Evolutionary conservation across 139 green algal species (phyloP).

Genomic region (Chlorokybus atmophyticus): DNA sequence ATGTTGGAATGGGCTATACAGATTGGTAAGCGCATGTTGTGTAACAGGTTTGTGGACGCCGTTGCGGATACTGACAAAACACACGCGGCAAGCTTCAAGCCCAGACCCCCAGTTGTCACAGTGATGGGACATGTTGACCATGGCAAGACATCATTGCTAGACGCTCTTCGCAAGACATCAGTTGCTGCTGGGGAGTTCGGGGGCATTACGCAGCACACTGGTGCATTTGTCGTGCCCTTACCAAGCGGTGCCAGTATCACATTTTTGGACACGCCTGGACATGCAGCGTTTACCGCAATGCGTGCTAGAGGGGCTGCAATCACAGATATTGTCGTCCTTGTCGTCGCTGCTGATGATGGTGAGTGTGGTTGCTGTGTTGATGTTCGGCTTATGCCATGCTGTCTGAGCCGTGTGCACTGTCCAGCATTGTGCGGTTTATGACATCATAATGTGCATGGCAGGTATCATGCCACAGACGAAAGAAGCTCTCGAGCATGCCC

Average conservation of each 20-base stretch:
- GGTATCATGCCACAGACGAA: conserved; percentile 85
- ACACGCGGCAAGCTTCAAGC: too few relatives aligned
- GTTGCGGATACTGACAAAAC: too few relatives aligned
- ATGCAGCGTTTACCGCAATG: conserved; percentile 64
- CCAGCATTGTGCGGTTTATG: too few relatives aligned
- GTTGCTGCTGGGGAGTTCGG: conserved; percentile 79
- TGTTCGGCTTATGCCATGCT: too few relatives aligned
- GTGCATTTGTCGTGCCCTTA: conserved; percentile 42
- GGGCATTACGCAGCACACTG: conserved; percentile 91
- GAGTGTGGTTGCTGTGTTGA: background rate
- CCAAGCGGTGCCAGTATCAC: conserved; percentile 30
- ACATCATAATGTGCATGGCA: too few relatives aligned
- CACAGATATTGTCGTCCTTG: conserved; percentile 89
- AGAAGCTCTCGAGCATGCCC: conserved; percentile 84
- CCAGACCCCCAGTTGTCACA: conserved; percentile 79
- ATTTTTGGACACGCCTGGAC: conserved; percentile 88
- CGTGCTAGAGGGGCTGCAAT: conserved; percentile 67
- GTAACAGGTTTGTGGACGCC: too few relatives aligned
- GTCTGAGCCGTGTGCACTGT: too few relatives aligned
- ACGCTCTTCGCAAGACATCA: conserved; percentile 60
- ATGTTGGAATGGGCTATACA: too few relatives aligned
- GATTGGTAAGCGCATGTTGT: too few relatives aligned
- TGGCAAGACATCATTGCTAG: conserved; percentile 72
- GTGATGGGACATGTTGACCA: conserved; percentile 99
- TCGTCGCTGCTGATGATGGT: conserved; percentile 94